Evolutionary conservation across 148 eudicot species (phyloP), one percentile per base, ranked within the genome.

Genomic region (Nepenthes mirabilis): DNA sequence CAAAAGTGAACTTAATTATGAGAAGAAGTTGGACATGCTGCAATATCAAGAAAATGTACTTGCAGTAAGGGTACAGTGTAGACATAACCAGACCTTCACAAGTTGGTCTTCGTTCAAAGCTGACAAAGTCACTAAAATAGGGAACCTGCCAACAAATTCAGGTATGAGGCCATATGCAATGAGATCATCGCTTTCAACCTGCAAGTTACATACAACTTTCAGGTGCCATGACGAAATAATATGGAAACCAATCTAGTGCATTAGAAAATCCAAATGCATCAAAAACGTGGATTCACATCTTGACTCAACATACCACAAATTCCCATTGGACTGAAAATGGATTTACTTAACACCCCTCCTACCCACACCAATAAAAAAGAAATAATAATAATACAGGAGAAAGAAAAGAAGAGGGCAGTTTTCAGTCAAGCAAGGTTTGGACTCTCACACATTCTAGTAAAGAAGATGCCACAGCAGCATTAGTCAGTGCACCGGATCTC

Each of bases 101-200:
- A 83, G 89, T 80, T 80, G 85, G 49, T 76, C 82, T 59, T 83
- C 89, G 55, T 67, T 74, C 50, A 83, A 63, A 59, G 83, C 79
- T 59, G 85, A 75, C 58, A 79, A 74, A 59, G 73, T 80, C 62
- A 76, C 85, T 59, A 83, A 43, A 66, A 83, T 66, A 36, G 89
- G 85, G 60, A 83, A 75, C 2, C 89, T 68, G 11, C 89, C 85
- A 58, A 80, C 67, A 71, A 83, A 83, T 68, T 83, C 89, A 55
- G 89, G 89, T 61, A 83, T 83, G 52, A 83, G 72, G 60, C 89
- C 89, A 70, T 83, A 83, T 33, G 89, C 89, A 64, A 80, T 74
- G 23, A 83, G 81, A 67, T 83, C 89, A 43, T 71, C 61, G 68
- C 81, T 78, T 62, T 83, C 89, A 35, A 75, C 85, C 89, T 83